Base-by-base conservation (phyloP, 352 stramenopile species). In the Pythium phragmitis region DNA sequence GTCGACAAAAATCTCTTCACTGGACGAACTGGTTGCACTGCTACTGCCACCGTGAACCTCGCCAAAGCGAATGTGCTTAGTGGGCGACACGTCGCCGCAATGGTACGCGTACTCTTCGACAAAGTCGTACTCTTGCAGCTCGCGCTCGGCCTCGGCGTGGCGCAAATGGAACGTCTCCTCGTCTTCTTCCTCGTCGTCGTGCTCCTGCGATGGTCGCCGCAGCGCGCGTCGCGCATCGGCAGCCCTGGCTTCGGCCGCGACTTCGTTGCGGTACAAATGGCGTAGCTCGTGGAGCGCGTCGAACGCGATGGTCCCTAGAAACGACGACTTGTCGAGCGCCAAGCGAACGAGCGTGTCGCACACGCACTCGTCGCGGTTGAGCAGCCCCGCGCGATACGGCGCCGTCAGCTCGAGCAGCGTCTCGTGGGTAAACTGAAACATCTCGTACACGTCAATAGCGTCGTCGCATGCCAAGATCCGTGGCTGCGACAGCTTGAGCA, bases 281-380 rank as follows among this genome's bases (percentile, higher is more conserved):
- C 84, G 82, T 49, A 95, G 67, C 47, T 89, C 86, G 33, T 92
- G 78, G 30, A 95, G 69, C 26, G 77, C 80, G 65, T 92, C 79
- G 43, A 91, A 89, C 26, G 84, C 74, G 62, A 95, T 92, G 17
- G 72, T 51, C 1, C 84, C 86, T 0, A 92, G 28, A 47, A 92
- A 93, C n/a, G 82, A 82, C 48, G 82, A 82, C 48, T 89, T 92
- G 67, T 95, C 85, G 75, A 93, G 91, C 3, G 80, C 76, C 11
- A 95, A 65, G 0, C 86, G 81, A 45, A 93, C 68, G 36, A 95
- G 57, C 42, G 85, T 95, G 66, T 95, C 86, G 64, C 84, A 92
- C 19, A 92, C 77, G 43, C 84, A 92, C 42, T 92, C 82, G 63
- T 95, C 86, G n/a, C 83, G 79, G 39, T 91, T 87, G 3, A 93